Percentiles rank a stretch among this genome's conserved stretches.
Conservation (phyloP, 148 eudicot species). For the Bassia scoparia region DNA sequence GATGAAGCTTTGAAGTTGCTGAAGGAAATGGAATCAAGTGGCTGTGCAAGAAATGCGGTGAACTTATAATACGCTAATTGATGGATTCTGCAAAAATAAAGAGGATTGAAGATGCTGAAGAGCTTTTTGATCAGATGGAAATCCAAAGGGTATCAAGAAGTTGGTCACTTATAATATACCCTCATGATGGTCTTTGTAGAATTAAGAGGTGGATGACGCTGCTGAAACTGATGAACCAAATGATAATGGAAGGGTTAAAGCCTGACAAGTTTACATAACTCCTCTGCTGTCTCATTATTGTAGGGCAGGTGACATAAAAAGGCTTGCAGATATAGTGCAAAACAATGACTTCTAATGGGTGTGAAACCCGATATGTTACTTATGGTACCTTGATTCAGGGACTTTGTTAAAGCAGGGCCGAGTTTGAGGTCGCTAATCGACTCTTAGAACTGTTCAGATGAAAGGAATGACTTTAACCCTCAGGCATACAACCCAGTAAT, state of each 20-base stretch:
- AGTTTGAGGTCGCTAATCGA: conserved; percentile 59
- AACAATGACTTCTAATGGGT: conserved; percentile 85
- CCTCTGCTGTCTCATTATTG: conserved; percentile 80
- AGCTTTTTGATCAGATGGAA: conserved; percentile 94
- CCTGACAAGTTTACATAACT: conserved; percentile 91
- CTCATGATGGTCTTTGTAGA: conserved; percentile 80
- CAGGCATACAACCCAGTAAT: conserved; percentile 82
- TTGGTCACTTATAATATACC: conserved; percentile 65
- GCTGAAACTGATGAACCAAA: conserved; percentile 83
- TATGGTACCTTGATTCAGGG: conserved; percentile 90
- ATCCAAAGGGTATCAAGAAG: conserved; percentile 76
- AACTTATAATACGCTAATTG: conserved; percentile 77
- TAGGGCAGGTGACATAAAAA: conserved; percentile 70
- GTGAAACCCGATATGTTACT: conserved; percentile 87
- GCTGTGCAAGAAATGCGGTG: conserved; percentile 72
- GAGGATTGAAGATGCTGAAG: conserved; percentile 85
- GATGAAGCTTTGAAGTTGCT: conserved; percentile 61
- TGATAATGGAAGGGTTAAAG: conserved; percentile 88
- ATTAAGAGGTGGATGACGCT: conserved; percentile 67
- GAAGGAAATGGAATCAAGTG: conserved; percentile 88
- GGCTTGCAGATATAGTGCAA: conserved; percentile 88
- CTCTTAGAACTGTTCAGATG: conserved; percentile 77
- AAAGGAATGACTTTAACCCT: conserved; percentile 76
- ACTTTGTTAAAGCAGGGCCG: conserved; percentile 84
- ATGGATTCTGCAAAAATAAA: conserved; percentile 77